Evolutionary conservation across 441 rosid species (phyloP), one percentile per base, ranked within the genome.

Genomic region (Erodium texanum): DNA sequence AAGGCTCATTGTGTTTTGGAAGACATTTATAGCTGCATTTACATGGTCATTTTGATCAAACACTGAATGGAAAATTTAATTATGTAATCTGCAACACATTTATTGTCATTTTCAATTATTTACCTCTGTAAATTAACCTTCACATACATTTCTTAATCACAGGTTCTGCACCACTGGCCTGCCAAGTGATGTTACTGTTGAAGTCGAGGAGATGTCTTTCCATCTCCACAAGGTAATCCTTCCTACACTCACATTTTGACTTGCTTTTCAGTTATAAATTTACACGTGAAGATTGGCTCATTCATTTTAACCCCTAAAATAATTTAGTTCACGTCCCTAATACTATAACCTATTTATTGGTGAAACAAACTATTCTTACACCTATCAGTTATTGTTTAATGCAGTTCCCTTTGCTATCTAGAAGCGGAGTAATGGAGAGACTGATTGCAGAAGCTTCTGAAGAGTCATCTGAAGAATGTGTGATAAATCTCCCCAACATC

Each of bases 111-210:
- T 48, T 48, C 18, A 15, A n/a, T 0, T 48, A 48, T 48, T 48
- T 48, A 48, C 56, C 56, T 7, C 56, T 48, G 56, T 14, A 43
- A 11, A 50, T 59, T 74, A 54, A 66, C 52, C 67, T 71, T 59
- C 45, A 62, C 70, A 52, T 65, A 38, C 52, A 66, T 69, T 12
- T 64, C 9, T 50, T 66, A 52, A 63, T 56, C 71, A 24, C 71
- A 92, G 98, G 99, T 92, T 94, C 85, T 94, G 98, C 78, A 88
- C 98, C 58, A 83, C 91, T 27, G 98, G 97, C 70, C 98, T 94
- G 72, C 98, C 97, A 6, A 89, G 98, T 73, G 99, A 94, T 75
- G 79, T 92, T 67, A 81, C 78, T 48, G 92, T 94, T 77, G 93
- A 92, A 83, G 98, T 88, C 72, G 98, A 84, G 41, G 96, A 88